These are phyloP conservation scores for Akebia trifoliata DNA, from an alignment of 164 flowering plant genomes.

Conservation along the genomic window DNA sequence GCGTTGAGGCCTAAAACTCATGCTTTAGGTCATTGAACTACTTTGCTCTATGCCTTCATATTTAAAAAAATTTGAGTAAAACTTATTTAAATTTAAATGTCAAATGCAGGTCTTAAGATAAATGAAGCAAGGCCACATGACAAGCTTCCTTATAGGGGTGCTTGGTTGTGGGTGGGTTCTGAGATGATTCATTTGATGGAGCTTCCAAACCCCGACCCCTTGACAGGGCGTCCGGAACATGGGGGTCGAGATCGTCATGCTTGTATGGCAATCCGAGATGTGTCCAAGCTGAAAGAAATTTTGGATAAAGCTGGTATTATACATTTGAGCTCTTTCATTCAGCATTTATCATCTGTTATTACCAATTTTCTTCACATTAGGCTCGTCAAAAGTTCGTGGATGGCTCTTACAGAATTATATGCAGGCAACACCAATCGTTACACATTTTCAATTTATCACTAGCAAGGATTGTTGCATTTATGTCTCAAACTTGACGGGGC, in stretches of 20 bases:
- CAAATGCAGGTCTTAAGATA: constrained; percentile 39
- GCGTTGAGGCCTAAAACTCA: too few species aligned
- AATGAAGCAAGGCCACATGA: constrained; percentile 96
- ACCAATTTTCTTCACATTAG: neutral
- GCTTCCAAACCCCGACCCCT: constrained; percentile 97
- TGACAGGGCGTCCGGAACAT: constrained; percentile 81
- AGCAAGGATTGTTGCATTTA: neutral
- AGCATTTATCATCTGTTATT: neutral
- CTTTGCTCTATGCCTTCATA: too few species aligned
- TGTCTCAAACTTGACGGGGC: neutral
- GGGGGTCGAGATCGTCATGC: constrained; percentile 96
- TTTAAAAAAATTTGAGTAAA: too few species aligned
- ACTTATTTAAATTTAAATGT: neutral
- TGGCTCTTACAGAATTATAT: too few species aligned
- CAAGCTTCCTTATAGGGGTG: constrained; percentile 96
- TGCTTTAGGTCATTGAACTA: too few species aligned
- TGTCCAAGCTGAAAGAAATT: constrained; percentile 71
- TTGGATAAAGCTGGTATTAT: constrained; percentile 73
- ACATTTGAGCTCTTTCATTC: neutral
- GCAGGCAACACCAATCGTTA: too few species aligned
- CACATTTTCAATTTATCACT: neutral
- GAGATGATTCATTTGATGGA: constrained; percentile 99
- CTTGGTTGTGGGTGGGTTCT: constrained; percentile 98
- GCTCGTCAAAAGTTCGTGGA: neutral
- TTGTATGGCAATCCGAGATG: constrained; percentile 75